Base-by-base conservation (phyloP, 2,329 filamentous ascomycete genomes). In the Cucurbitaria berberidis region DNA sequence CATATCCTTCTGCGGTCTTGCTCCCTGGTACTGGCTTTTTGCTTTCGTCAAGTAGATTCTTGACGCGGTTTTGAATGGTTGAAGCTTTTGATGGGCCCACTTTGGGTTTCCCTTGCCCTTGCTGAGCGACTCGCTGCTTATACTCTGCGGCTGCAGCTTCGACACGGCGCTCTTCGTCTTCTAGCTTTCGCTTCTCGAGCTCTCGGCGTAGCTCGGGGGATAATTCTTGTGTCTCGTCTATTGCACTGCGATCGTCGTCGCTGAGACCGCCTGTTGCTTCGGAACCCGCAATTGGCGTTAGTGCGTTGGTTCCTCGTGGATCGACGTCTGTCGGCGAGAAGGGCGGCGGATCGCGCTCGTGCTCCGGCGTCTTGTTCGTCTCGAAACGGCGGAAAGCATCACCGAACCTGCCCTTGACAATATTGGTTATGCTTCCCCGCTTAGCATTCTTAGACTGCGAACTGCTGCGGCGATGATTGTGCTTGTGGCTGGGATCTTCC, bases 321-420 rank as follows among this genome's bases (percentile, higher is more conserved):
- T 69, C 64, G 22, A 65, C 55, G 36, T 71, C 66, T 16, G 61
- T 67, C 3, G 68, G 65, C 18, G 69, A 66, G 42, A 67, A 41
- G 10, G 69, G 59, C 19, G 67, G 62, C 35, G 72, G 62, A 15
- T 64, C 55, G 21, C 63, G 69, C 27, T 67, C 68, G 24, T 66
- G 60, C 19, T 72, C 68, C 27, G 56, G 53, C 16, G 54, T 64
- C 48, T 60, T 65, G 53, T 80, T 83, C 21, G 80, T 82, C 73
- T 99, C 95, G 63, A 98, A 98, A 5, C 89, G 85, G 68, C 93
- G 91, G 77, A 98, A 97, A 3, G 93, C 93, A 66, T 97, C 93
- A 0, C 93, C 91, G 72, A 98, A 97, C 63, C 89, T 91, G 21
- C 92, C 90, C 5, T 87, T 88, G n/a, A 97, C 80, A 32, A 96